These are phyloP conservation scores for Lotmaria passim DNA, from an alignment of 208 protist genomes.

Conservation along the genomic window DNA sequence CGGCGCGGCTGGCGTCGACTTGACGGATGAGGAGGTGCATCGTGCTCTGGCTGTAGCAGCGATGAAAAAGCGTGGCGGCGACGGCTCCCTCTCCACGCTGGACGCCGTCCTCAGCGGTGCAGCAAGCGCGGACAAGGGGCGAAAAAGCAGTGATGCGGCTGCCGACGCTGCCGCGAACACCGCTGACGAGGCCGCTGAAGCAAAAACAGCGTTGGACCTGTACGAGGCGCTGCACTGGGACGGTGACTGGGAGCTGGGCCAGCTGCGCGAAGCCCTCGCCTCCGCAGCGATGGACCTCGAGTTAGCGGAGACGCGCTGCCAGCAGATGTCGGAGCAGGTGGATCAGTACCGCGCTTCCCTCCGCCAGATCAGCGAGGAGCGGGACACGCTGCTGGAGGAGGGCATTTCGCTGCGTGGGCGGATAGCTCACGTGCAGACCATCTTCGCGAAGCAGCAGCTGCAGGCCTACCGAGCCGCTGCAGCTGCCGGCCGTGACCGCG, in stretches of 20 bases:
- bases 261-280: slow-evolving; percentile 83
- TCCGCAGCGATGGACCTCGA: slow-evolving; percentile 84
- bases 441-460: slow-evolving; percentile 88
- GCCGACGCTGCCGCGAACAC: background rate
- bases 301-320: slow-evolving; percentile 73
- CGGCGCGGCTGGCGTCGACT: slow-evolving; percentile 35
- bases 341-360: slow-evolving; percentile 49
- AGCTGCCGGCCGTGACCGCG: slow-evolving; percentile 7
- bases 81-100: slow-evolving; percentile 2
- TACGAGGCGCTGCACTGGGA: slow-evolving; percentile 82
- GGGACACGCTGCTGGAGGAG: slow-evolving; percentile 82
- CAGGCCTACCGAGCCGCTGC: slow-evolving; percentile 62
- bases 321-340: slow-evolving; percentile 68
- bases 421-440: slow-evolving; percentile 81
- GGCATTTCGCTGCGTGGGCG: slow-evolving; percentile 78
- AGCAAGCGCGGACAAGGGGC: background rate
- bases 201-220: slow-evolving; percentile 56
- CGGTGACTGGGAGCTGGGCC: slow-evolving; percentile 70
- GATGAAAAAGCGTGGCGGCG: slow-evolving; percentile 37
- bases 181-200: slow-evolving; percentile 8
- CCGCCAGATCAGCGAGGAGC: slow-evolving; percentile 54
- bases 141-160: background rate
- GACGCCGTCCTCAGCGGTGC: slow-evolving; percentile 7
- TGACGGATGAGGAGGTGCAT: slow-evolving; percentile 73
- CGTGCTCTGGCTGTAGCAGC: slow-evolving; percentile 73